Evolutionary conservation across 2,329 filamentous ascomycete genomes (phyloP), one percentile per base, ranked within the genome.

Genomic region (Epichloe gansuensis): DNA sequence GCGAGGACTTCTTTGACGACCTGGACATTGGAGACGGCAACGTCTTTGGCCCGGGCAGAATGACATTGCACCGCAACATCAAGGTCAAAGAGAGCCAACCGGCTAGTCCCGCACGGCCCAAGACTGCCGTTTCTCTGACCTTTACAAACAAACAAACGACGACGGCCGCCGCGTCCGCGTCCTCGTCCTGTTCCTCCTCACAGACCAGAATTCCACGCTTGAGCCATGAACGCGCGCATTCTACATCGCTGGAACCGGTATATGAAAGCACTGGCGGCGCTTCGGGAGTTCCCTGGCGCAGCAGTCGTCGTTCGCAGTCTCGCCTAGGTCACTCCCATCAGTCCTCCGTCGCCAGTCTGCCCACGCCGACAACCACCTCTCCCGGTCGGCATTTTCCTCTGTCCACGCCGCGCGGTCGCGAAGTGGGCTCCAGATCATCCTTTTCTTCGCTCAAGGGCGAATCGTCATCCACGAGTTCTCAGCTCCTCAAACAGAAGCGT

Each of bases 31-130:
- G 87, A 38, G 82, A 88, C 59, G 88, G 84, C 5, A 86, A 91
- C 57, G 77, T 88, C 15, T 89, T 97, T 61, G 82, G 89, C 61
- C 80, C 85, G 2, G 81, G 77, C 53, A 95, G 91, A 66, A 75
- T 89, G 43, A 91, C 85, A 0, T 73, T 95, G 17, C 93, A 97
- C 66, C 89, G 87, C 56, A 96, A 98, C 64, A 80, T 98, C 58
- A 90, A 91, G 65, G 77, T 94, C 61, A 95, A 94, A 68, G 79
- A 83, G 57, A 73, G 80, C 55, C 76, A 81, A 50, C 76, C 82
- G 21, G 71, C 77, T 13, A 90, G 88, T 58, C 85, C 89, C 46
- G 77, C 78, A 23, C 79, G 87, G 55, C 80, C 80, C 21, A 84
- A 84, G 64, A 81, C 87, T 17, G 83, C 88, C 11, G 85, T 93